phyloP scores from a whole-genome alignment of 1,284 basidiomycete genomes.

The Hemileia vastatrix region DNA sequence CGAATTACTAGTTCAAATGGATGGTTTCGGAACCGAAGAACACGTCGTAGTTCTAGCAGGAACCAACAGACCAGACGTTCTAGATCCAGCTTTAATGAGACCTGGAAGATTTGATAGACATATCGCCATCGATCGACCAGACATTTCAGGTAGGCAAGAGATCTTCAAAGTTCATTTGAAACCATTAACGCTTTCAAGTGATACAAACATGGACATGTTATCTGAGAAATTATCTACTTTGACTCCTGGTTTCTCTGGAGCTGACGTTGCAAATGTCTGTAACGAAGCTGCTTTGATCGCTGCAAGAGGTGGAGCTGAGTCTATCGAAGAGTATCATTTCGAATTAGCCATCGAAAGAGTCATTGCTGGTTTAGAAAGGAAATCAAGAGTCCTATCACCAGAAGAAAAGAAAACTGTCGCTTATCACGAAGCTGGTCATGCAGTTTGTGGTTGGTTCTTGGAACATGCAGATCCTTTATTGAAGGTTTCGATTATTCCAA shows the following conservation, averaged over 20 bases:
- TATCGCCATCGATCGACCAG: slow-evolving; percentile 43
- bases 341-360: slow-evolving; percentile 43
- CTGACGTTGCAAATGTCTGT: slow-evolving; percentile 42
- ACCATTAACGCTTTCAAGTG: slow-evolving; percentile 33
- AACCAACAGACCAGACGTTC: slow-evolving; percentile 43
- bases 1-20: slow-evolving; percentile 45
- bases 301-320: slow-evolving; percentile 35
- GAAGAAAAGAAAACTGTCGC: slow-evolving; percentile 45
- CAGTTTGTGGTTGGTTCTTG: slow-evolving; percentile 43
- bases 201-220: slow-evolving; percentile 29
- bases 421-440: slow-evolving; percentile 44
- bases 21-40: slow-evolving; percentile 43
- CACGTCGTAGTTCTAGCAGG: slow-evolving; percentile 44
- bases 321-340: slow-evolving; percentile 41
- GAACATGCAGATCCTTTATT: slow-evolving; percentile 43
- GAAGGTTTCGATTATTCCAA: slow-evolving; percentile 44
- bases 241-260: slow-evolving; percentile 42
- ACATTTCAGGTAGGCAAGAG: slow-evolving; percentile 41
- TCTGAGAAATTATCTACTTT: slow-evolving; percentile 40
- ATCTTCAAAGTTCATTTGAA: slow-evolving; percentile 43
- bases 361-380: slow-evolving; percentile 43
- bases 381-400: slow-evolving; percentile 39
- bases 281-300: slow-evolving; percentile 44
- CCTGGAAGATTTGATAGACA: slow-evolving; percentile 43
- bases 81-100: slow-evolving; percentile 41